Evolutionary conservation across 768 basidiomycete genomes (phyloP).

Genomic region (Mycena crocata): DNA sequence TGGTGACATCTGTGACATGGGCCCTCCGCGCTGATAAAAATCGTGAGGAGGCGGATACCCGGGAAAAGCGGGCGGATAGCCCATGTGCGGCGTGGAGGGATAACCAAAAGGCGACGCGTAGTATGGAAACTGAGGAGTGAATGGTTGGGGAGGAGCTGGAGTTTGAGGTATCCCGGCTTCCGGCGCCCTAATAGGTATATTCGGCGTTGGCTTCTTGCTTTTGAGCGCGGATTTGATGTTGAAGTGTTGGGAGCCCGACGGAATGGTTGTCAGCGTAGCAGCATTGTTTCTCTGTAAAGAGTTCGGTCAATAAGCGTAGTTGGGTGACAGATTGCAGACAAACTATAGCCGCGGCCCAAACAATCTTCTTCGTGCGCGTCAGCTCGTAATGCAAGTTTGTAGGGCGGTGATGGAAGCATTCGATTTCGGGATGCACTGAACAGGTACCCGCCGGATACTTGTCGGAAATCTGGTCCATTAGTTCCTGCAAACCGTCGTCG

Average conservation of each 20-base stretch:
- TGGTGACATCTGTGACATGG: background rate
- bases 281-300: background rate
- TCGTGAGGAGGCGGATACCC: background rate
- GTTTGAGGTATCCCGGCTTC: too few relatives aligned
- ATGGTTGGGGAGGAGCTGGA: too few relatives aligned
- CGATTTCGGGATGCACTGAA: background rate
- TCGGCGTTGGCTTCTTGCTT: too few relatives aligned
- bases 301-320: background rate
- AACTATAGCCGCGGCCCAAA: conserved; percentile 1
- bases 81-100: background rate
- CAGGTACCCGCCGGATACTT: background rate
- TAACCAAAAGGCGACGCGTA: too few relatives aligned
- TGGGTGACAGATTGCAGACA: background rate
- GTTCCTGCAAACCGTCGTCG: background rate
- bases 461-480: background rate
- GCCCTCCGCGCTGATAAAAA: background rate
- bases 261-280: background rate
- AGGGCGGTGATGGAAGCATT: background rate
- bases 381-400: background rate
- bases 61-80: background rate
- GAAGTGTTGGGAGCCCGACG: too few relatives aligned
- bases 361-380: background rate
- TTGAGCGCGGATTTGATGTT: too few relatives aligned
- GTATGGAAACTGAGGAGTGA: too few relatives aligned
- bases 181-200: too few relatives aligned